phyloP scores from a whole-genome alignment of 1,284 basidiomycete species.

The Serendipita sp. region DNA sequence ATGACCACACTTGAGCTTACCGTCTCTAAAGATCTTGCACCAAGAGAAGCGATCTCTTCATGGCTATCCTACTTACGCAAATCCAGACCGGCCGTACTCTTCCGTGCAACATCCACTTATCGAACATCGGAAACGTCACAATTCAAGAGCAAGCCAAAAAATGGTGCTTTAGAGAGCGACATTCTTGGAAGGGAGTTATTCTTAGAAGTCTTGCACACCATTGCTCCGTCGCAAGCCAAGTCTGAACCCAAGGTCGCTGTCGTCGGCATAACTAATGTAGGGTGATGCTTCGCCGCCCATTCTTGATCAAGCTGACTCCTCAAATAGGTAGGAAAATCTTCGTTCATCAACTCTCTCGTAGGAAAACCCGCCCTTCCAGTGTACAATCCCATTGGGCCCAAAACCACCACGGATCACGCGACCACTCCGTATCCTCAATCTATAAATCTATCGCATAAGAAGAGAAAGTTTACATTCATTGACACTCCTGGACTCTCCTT shows the following conservation, averaged over 20 bases:
- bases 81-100: slow-evolving; percentile 61
- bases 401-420: slow-evolving; percentile 39
- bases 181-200: slow-evolving; percentile 42
- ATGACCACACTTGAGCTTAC: slow-evolving; percentile 7
- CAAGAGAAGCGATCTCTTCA: slow-evolving; percentile 61
- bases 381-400: slow-evolving; percentile 45
- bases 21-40: slow-evolving; percentile 55
- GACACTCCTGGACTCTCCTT: slow-evolving; percentile 77
- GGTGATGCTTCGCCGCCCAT: slow-evolving; percentile 17
- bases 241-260: slow-evolving; percentile 47
- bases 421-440: slow-evolving; percentile 60
- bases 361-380: slow-evolving; percentile 37
- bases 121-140: slow-evolving; percentile 27
- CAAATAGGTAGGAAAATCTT: slow-evolving; percentile 61
- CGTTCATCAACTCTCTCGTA: slow-evolving; percentile 65
- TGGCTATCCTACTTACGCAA: slow-evolving; percentile 64
- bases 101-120: slow-evolving; percentile 64
- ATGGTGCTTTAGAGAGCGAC: slow-evolving; percentile 29
- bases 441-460: slow-evolving; percentile 31
- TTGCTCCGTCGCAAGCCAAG: slow-evolving; percentile 33
- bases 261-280: slow-evolving; percentile 61
- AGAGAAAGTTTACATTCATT: slow-evolving; percentile 44
- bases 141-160: slow-evolving; percentile 31
- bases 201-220: slow-evolving; percentile 27
- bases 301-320: neutral